Percentiles rank a stretch among this genome's conserved stretches.
Evolutionary conservation across 2,329 filamentous ascomycete species (phyloP).

Genomic region (Cordyceps javanica): DNA sequence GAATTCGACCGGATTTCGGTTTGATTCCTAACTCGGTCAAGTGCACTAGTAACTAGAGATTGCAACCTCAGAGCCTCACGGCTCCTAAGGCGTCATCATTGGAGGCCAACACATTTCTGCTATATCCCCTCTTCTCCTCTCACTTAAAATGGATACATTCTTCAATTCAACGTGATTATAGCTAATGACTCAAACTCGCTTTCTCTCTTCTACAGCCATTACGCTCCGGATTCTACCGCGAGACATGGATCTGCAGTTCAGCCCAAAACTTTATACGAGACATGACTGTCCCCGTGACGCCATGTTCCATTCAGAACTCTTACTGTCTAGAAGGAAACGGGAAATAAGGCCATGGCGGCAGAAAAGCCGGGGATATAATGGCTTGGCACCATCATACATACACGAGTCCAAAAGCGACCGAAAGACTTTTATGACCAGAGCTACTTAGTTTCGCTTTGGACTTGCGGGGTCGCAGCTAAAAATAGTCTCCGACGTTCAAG

Average conservation of each 20-base stretch:
- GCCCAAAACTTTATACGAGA: not conserved
- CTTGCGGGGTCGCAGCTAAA: conserved; percentile 2
- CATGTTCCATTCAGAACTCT: not conserved
- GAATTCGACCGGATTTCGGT: too few relatives aligned
- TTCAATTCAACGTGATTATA: too few relatives aligned
- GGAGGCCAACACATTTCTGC: too few relatives aligned
- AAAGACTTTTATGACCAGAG: not conserved
- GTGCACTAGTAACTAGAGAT: too few relatives aligned
- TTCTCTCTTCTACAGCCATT: too few relatives aligned
- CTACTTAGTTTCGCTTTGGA: not conserved
- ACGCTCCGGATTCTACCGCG: not conserved
- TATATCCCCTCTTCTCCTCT: too few relatives aligned
- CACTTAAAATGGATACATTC: too few relatives aligned
- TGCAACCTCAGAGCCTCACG: too few relatives aligned
- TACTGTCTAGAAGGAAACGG: not conserved
- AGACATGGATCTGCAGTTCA: not conserved
- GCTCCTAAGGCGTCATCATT: not conserved
- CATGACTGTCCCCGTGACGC: not conserved
- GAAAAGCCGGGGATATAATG: not conserved
- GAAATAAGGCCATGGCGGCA: not conserved
- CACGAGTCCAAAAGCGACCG: not conserved
- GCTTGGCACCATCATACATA: conserved; percentile 2
- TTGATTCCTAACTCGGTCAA: too few relatives aligned
- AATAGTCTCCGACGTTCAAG: not conserved
- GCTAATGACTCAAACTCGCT: too few relatives aligned